A percentile compares a stretch with the other conserved stretches of the same genome.
phyloP scores from a whole-genome alignment of 495 filamentous ascomycete species.

The Viridothelium virens region DNA sequence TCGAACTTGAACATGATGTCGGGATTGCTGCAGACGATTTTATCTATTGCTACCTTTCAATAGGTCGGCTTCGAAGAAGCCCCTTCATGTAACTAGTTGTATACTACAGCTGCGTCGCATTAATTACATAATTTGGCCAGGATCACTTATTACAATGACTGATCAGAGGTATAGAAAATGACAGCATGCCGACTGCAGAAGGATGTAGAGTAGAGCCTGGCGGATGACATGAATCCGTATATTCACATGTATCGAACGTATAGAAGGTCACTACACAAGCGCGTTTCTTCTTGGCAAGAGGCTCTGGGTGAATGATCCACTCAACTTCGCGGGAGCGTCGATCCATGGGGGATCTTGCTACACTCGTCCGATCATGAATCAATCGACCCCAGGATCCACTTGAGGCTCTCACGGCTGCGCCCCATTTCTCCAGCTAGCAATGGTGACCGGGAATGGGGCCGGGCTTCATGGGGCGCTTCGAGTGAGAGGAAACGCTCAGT shows the following conservation, averaged over 20 bases:
- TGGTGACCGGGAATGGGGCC: neutral
- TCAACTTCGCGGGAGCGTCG: neutral
- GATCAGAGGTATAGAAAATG: neutral
- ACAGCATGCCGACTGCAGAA: neutral
- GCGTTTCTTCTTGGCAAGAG: too few relatives aligned
- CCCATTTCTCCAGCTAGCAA: neutral
- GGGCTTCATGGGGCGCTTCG: neutral
- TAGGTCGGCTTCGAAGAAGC: neutral
- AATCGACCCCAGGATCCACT: neutral
- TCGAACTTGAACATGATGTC: neutral
- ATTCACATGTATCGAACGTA: too few relatives aligned
- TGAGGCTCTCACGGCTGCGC: conserved; percentile 2
- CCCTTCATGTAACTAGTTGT: conserved; percentile 8
- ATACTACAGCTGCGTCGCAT: neutral
- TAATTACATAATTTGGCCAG: neutral
- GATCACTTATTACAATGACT: neutral
- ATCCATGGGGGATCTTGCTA: neutral
- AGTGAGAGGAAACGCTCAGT: neutral
- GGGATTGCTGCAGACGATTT: neutral
- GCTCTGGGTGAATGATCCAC: too few relatives aligned
- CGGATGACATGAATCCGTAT: too few relatives aligned
- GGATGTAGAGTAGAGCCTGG: too few relatives aligned
- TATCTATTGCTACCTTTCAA: neutral
- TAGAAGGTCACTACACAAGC: too few relatives aligned
- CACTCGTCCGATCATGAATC: neutral